Evolutionary conservation across 176 grass and related monocot genomes (phyloP).

Genomic region (Carex pumila): DNA sequence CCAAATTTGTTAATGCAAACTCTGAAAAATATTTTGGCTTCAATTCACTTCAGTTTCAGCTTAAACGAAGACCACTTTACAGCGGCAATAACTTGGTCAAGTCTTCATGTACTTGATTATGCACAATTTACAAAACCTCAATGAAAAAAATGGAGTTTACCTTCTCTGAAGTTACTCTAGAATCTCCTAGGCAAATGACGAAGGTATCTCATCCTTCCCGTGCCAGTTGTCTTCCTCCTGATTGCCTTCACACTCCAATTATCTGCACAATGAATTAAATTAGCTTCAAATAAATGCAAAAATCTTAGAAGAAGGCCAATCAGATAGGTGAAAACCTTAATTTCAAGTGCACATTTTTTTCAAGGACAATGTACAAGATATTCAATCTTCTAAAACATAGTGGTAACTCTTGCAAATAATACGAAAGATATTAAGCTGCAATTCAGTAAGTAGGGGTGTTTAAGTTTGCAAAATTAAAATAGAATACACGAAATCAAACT

Average conservation of each 20-base stretch:
- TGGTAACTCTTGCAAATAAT: too few species aligned
- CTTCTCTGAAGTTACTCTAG: constrained; percentile 91
- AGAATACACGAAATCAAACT: too few species aligned
- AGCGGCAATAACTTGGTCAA: neutral
- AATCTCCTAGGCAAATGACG: constrained; percentile 64
- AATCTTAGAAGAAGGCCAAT: neutral
- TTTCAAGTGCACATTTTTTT: too few species aligned
- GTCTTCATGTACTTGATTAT: neutral
- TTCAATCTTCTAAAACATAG: too few species aligned
- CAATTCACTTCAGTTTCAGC: neutral
- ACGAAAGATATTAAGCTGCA: too few species aligned
- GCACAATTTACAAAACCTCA: neutral
- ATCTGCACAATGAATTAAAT: constrained; percentile 31
- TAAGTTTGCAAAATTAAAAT: too few species aligned
- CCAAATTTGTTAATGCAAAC: neutral
- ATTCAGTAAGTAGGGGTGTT: too few species aligned
- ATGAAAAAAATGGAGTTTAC: constrained; percentile 12
- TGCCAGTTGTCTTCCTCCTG: constrained; percentile 80
- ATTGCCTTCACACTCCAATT: constrained; percentile 93
- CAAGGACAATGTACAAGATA: too few species aligned
- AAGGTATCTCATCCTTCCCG: constrained; percentile 85
- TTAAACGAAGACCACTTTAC: neutral
- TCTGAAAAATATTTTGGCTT: neutral
- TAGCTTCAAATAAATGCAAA: neutral
- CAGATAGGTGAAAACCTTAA: too few species aligned